phyloP scores from a whole-genome alignment of 202 grass and related monocot species.

The Cymbopogon flexuosus region DNA sequence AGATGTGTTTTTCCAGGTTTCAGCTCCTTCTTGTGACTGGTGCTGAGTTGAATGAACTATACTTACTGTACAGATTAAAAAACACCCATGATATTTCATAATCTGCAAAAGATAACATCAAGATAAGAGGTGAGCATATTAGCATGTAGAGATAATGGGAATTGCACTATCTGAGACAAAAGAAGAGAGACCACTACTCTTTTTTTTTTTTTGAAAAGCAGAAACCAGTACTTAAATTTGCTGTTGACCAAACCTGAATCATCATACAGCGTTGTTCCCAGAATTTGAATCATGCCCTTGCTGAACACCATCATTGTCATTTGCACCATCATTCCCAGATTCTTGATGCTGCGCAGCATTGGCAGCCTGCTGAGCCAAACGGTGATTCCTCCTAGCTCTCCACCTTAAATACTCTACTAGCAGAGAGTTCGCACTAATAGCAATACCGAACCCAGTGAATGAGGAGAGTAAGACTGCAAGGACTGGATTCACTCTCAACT shows the following conservation, averaged over 20 bases:
- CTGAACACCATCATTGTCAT: constrained; percentile 31
- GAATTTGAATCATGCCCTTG: constrained; percentile 26
- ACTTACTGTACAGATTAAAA: constrained; percentile 5
- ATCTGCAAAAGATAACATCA: constrained; percentile 15
- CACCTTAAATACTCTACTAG: constrained; percentile 77
- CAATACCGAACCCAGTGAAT: constrained; percentile 90
- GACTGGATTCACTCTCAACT: constrained; percentile 64
- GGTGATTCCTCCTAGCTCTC: constrained; percentile 61
- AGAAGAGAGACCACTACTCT: not conserved
- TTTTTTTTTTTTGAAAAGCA: no score
- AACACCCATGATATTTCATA: not conserved
- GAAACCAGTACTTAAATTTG: not conserved
- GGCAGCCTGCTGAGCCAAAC: constrained; percentile 15
- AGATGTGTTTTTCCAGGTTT: not conserved
- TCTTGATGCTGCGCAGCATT: constrained; percentile 33
- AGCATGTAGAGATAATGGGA: not conserved
- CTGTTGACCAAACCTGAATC: constrained; percentile 30
- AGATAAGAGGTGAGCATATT: not conserved
- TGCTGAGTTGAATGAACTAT: not conserved
- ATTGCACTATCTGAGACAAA: not conserved
- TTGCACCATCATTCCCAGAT: constrained; percentile 31
- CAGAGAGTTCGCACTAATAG: constrained; percentile 84
- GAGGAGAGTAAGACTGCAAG: constrained; percentile 78
- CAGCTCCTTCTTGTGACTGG: not conserved
- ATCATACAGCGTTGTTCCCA: constrained; percentile 29